Evolutionary conservation across 805 yeast species (phyloP), one percentile per base, ranked within the genome.

Genomic region (Metschnikowia kunwiensis): DNA sequence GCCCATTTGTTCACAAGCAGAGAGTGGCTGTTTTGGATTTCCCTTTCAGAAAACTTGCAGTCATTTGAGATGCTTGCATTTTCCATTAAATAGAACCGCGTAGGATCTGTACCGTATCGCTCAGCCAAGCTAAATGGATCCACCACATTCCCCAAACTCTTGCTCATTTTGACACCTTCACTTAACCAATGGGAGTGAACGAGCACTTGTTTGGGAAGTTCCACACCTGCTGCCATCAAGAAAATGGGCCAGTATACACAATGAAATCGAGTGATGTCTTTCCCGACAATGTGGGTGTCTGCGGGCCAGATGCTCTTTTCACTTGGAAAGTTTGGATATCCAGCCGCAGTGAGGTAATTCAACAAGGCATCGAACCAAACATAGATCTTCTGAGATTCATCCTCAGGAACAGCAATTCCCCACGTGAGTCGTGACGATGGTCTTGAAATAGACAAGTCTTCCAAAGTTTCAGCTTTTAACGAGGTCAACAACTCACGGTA

Each of bases 281-380:
- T 93, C 1, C 98, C 98, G 21, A 93, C 76, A 2, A 93, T 64
- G 57, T 93, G 97, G 0, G 81, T 78, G 20, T 39, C 40, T 0
- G 86, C 82, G 1, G 84, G 85, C 84, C 84, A 80, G 11, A 60
- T 54, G 19, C 60, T 60, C 17, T 35, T 38, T 5, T 40, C 31
- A 2, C 36, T 24, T 1, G 32, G 24, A 6, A 37, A 27, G 10
- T 36, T 30, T 2, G 70, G 69, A 34, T 59, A 84, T 2, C 86
- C 86, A 3, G 77, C 64, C 1, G 86, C 73, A 1, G 97, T 85
- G 4, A 87, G 36, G 54, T 93, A 93, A 58, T 88, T 93, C 28
- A 83, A 70, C 29, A 93, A 68, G 0, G 98, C 98, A 63, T 93
- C 98, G 42, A 93, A 82, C 98, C 98, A 93, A 11, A 93, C 98